A percentile compares a stretch with the other conserved stretches of the same genome.
Conservation (phyloP, 352 stramenopile species). For the Phytophthora sojae region DNA sequence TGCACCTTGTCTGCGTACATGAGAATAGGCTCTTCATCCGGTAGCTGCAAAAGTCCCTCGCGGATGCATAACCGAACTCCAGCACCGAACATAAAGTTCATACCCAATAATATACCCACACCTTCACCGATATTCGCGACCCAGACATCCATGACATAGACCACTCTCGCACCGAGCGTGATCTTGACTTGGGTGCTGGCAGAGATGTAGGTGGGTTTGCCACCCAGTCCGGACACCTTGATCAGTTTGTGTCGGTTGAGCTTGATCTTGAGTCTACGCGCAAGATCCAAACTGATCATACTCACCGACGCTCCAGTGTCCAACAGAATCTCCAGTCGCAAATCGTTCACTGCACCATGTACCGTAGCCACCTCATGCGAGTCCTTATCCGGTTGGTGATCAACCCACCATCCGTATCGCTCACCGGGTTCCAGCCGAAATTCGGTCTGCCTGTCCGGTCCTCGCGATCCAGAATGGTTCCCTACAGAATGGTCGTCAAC, state of each 20-base stretch:
- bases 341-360: no score
- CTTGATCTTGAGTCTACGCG: slow-evolving; percentile 11
- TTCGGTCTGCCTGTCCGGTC: neutral
- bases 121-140: slow-evolving; percentile 1
- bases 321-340: slow-evolving; percentile 3
- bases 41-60: no score
- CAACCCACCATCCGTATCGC: neutral
- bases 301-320: slow-evolving; percentile 4
- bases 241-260: slow-evolving; percentile 1
- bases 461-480: no score
- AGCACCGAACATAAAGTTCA: neutral
- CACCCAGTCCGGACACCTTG: slow-evolving; percentile 1
- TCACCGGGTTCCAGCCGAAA: neutral
- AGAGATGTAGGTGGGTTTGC: slow-evolving; percentile 1
- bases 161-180: neutral
- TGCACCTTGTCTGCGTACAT: neutral
- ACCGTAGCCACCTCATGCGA: no score
- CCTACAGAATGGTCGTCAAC: neutral
- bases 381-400: neutral
- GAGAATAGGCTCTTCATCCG: no score
- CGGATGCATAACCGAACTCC: slow-evolving; percentile 1
- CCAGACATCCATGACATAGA: neutral
- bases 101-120: neutral
- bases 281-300: slow-evolving; percentile 10
- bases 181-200: slow-evolving; percentile 4